Base-by-base conservation (phyloP, 2,329 filamentous ascomycete species). In the Westerdykella sp. region DNA sequence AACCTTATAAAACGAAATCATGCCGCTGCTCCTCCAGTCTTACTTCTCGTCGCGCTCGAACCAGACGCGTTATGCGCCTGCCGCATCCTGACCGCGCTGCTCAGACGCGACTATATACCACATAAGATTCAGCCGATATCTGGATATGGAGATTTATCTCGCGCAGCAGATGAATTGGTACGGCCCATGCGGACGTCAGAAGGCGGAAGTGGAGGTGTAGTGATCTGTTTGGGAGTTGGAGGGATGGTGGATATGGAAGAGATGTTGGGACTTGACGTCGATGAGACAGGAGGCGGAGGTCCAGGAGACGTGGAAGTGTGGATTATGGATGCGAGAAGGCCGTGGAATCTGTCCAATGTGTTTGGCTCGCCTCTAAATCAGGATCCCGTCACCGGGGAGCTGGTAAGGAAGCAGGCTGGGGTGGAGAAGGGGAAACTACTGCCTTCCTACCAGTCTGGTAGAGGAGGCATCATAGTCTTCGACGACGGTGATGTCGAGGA, bases 91-190 rank as follows among this genome's bases (percentile, higher is more conserved):
- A 95, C 91, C 2, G 79, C 85, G 40, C 77, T 98, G n/a, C 76
- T 98, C 47, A 96, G 95, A 70, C 85, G 91, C 75, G 93, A 98
- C 73, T 97, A 95, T 64, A 95, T 98, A 55, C 87, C 85, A 12
- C 91, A 97, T 73, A 97, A 96, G 70, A 95, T 97, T 60, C 87
- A 96, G 60, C 93, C 93, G 1, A 84, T 98, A 42, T 81, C 87
- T 15, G 93, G 93, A 43, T 97, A 96, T 80, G 83, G 81, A 52
- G 93, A 97, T 65, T 79, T 98, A 37, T 78, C 87, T 60, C 83
- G 81, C 55, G 84, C 84, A 16, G 90, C 90, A 37, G 78, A 80
- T 59, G 82, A 90, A 53, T 75, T 94, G 36, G 85, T 96, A 34
- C 77, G 75, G 42, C 89, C 89, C 10, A 89, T 96, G 87, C 90